Base-by-base conservation (phyloP, 768 basidiomycete genomes). In the Piloderma croceum region DNA sequence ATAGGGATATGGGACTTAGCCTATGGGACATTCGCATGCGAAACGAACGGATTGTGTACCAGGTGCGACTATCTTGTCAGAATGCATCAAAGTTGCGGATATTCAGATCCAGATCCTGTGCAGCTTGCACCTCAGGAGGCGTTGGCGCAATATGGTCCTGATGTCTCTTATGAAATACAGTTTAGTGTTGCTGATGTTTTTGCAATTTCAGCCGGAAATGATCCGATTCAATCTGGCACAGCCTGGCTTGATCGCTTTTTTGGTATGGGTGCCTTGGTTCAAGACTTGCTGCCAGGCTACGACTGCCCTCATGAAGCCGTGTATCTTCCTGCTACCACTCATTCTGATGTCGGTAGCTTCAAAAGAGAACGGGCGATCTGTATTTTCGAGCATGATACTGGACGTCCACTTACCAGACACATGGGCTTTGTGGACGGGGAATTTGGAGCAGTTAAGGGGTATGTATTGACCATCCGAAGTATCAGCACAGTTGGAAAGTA, bases 401-500 rank as follows among this genome's bases (percentile, higher is more conserved):
- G 70, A 5, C 69, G 68, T 19, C 80, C 81, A 6, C 59, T 83
- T 31, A 70, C 70, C 5, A 58, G 81, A 23, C 81, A 83, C 54
- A 68, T 66, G 20, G 79, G 78, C 1, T 76, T 67, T 42, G 46
- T 56, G 35, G 56, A 67, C 38, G 71, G 73, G 25, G 79, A 81
- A 52, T 77, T 76, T 41, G 79, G 79, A 33, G 79, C 73, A 5
- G 67, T 76, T 5, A 80, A 74, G 52, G 77, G 76, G 1, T 81
- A 80, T 49, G 68, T 73, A 22, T 60, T 83, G 24, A 68, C 71
- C 18, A 65, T 83, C 24, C 59, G 81, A 43, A 74, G 69, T 40
- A 71, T 79, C 34, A 65, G 65, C n/a, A 79, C 79, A 1, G 71
- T 81, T 21, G 79, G 79, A 48, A 81, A 81, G 72, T 81, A 56